Evolutionary conservation across 306 rosid genomes (phyloP).

Genomic region (Malus sylvestris): DNA sequence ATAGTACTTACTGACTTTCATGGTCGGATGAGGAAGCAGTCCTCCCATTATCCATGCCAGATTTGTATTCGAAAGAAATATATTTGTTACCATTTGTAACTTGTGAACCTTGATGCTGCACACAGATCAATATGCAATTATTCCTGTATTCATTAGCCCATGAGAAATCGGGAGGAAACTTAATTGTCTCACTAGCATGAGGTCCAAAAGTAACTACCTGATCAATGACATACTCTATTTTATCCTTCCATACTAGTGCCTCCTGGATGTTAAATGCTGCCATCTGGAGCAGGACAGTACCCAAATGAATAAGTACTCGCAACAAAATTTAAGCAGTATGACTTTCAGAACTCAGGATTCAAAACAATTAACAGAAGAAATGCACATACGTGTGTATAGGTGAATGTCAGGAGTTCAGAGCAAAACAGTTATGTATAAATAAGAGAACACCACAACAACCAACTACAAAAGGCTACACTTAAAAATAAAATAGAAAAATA

Average conservation of each 20-base stretch:
- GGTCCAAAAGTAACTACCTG: conserved; percentile 44
- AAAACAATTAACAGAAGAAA: background rate
- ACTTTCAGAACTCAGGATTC: background rate
- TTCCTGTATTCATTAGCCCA: conserved; percentile 8
- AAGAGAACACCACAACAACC: background rate
- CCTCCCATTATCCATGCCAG: conserved; percentile 98
- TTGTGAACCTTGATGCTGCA: conserved; percentile 97
- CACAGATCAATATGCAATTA: conserved; percentile 24
- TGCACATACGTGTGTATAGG: background rate
- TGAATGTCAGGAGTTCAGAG: background rate
- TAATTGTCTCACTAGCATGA: background rate
- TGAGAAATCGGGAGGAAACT: background rate
- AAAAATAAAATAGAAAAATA: background rate
- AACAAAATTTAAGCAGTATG: background rate
- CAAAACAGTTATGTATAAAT: background rate
- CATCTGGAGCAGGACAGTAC: conserved; percentile 54
- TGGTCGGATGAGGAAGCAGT: conserved; percentile 92
- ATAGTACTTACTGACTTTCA: conserved; percentile 86
- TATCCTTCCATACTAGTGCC: conserved; percentile 91
- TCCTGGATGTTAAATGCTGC: conserved; percentile 99
- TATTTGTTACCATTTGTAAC: conserved; percentile 83
- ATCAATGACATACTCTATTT: conserved; percentile 86
- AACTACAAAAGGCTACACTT: background rate
- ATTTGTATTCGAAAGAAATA: conserved; percentile 90
- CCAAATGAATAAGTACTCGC: background rate